Conservation (phyloP, 208 protist genomes). For the Trichomonas vaginalis region DNA sequence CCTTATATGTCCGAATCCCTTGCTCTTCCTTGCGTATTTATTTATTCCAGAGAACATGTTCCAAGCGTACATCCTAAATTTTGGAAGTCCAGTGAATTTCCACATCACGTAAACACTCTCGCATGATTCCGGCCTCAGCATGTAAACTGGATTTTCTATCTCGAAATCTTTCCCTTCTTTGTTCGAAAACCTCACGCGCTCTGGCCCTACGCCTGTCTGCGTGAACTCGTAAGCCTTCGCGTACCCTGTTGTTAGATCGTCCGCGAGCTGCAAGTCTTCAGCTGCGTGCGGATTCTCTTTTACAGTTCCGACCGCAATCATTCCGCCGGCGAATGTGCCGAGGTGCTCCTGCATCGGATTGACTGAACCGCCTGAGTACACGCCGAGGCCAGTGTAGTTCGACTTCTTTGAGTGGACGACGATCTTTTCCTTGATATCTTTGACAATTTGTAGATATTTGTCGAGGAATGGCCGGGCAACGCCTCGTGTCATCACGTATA, state of each 20-base stretch:
- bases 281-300: neutral
- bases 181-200: neutral
- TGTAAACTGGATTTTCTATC: conserved; percentile 10
- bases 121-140: conserved; percentile 40
- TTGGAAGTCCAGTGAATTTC: conserved; percentile 39
- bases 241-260: neutral
- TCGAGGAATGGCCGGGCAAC: neutral
- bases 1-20: conserved; percentile 36
- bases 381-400: neutral
- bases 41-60: conserved; percentile 52
- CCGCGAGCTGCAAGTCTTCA: neutral
- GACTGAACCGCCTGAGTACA: neutral
- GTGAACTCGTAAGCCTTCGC: too few relatives aligned
- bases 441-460: neutral
- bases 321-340: neutral
- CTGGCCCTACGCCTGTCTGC: neutral
- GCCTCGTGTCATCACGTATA: neutral
- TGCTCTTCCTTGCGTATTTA: conserved; percentile 23
- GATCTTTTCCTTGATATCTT: neutral
- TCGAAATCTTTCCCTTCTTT: neutral
- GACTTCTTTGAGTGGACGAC: neutral
- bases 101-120: conserved; percentile 31
- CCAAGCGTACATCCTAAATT: conserved; percentile 56
- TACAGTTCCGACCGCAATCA: neutral
- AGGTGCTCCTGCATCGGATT: neutral